Base-by-base conservation (phyloP, 495 filamentous ascomycete species). In the Pyronema omphalodes region DNA sequence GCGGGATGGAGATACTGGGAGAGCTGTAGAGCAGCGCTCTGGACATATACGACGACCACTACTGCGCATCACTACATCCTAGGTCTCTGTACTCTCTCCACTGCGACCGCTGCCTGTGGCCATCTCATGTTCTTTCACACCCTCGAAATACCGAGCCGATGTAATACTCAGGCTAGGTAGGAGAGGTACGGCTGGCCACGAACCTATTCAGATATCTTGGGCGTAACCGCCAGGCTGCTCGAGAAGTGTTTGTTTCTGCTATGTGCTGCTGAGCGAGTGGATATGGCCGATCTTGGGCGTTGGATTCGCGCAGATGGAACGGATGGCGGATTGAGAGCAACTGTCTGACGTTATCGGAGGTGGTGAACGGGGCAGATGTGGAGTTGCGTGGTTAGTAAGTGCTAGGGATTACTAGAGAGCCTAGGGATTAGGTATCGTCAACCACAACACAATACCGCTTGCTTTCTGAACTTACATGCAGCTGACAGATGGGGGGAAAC, bases 161-260 rank as follows among this genome's bases (percentile, higher is more conserved):
- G 9, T 49, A 35, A 3, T 50, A 50, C 6, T 50, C 14, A 35
- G 47, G 9, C 9, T 37, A 35, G 15, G 9, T 50, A 29, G 23
- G 23, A 29, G 23, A 29, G 23, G 23, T 29, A 29, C n/a, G 8
- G 12, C 44, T n/a, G 18, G 33, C 19, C 52, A 59, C 60, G 52
- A 63, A 63, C 60, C 60, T 63, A 63, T 53, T 63, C 48, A 63
- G 53, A 54, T 63, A 56, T 37, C 44, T 62, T 57, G 57, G 60
- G 55, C 60, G 57, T 62, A 54, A 56, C 58, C 60, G 55, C 59
- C 60, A 62, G 51, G 51, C 9, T 44, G 37, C 51, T 40, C 35
- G 37, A n/a, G 12, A 5, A 37, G 34, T 37, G 48, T 19, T 35
- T 3, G 48, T 51, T 29, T 29, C 23, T 29, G 23, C 23, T 29